These are phyloP conservation scores for Aspergillus glaucus DNA, from an alignment of 2,329 filamentous ascomycete genomes.

Conservation along the genomic window DNA sequence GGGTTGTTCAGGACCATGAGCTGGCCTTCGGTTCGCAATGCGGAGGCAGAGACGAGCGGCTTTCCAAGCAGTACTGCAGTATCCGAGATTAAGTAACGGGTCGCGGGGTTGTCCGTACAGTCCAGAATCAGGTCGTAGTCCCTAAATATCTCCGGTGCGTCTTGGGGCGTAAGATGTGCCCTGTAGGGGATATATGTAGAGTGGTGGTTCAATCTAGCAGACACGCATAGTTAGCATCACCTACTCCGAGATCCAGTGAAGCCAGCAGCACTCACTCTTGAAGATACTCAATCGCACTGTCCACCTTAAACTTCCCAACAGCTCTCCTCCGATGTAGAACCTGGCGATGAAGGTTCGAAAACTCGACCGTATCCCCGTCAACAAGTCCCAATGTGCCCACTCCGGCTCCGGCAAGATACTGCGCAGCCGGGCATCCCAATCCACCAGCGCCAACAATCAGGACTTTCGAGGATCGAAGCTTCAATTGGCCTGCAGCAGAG, in stretches of 20 bases:
- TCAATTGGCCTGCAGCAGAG: conserved; percentile 60
- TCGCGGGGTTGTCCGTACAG: conserved; percentile 89
- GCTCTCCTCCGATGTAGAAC: conserved; percentile 68
- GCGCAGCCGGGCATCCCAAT: conserved; percentile 81
- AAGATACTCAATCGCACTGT: conserved; percentile 62
- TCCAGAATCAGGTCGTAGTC: conserved; percentile 81
- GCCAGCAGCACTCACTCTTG: conserved; percentile 39
- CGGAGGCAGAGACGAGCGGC: conserved; percentile 81
- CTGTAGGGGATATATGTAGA: conserved; percentile 58
- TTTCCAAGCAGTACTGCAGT: conserved; percentile 73
- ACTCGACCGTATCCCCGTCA: conserved; percentile 82
- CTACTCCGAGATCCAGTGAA: too few relatives aligned
- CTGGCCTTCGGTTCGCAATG: conserved; percentile 82
- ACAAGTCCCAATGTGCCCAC: conserved; percentile 76
- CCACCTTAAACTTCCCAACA: conserved; percentile 72
- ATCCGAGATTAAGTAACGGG: conserved; percentile 89
- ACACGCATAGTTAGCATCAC: background rate
- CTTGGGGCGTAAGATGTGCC: conserved; percentile 61
- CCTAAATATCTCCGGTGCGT: conserved; percentile 60
- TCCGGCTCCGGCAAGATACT: conserved; percentile 88
- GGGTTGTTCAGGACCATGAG: conserved; percentile 83
- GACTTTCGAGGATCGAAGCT: conserved; percentile 62
- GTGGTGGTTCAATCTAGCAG: conserved; percentile 62
- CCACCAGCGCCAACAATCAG: conserved; percentile 84
- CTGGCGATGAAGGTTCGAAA: conserved; percentile 88